These are phyloP conservation scores for Fremontodendron californicum DNA, from an alignment of 345 rosid species.

Conservation along the genomic window DNA sequence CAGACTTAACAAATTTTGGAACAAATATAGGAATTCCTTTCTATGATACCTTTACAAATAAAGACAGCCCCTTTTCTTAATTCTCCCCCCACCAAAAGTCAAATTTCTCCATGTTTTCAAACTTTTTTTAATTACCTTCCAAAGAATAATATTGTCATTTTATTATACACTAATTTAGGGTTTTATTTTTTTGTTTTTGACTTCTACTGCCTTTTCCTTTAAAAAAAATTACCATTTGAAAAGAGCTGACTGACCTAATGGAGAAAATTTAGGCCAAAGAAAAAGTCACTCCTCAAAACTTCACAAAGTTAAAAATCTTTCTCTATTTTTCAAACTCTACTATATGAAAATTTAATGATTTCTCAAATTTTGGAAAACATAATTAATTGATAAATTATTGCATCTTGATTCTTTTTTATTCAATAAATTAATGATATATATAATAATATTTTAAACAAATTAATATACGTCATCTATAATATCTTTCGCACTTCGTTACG, in stretches of 20 bases:
- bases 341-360: background rate
- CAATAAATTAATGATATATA: background rate
- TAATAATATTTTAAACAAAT: too few species aligned
- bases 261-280: background rate
- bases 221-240: background rate
- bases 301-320: background rate
- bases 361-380: background rate
- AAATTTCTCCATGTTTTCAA: background rate
- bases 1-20: constrained; percentile 8
- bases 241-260: background rate
- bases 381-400: background rate
- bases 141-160: constrained; percentile 1
- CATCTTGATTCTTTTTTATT: background rate
- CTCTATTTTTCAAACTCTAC: background rate
- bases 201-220: too few species aligned
- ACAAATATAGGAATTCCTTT: constrained; percentile 9
- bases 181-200: background rate
- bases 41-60: background rate
- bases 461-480: too few species aligned
- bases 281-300: background rate
- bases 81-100: background rate
- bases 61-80: background rate
- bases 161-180: background rate
- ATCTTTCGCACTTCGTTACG: too few species aligned
- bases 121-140: too few species aligned